phyloP scores from a whole-genome alignment of 2,329 filamentous ascomycete genomes.

The Stachybotrys chartarum region DNA sequence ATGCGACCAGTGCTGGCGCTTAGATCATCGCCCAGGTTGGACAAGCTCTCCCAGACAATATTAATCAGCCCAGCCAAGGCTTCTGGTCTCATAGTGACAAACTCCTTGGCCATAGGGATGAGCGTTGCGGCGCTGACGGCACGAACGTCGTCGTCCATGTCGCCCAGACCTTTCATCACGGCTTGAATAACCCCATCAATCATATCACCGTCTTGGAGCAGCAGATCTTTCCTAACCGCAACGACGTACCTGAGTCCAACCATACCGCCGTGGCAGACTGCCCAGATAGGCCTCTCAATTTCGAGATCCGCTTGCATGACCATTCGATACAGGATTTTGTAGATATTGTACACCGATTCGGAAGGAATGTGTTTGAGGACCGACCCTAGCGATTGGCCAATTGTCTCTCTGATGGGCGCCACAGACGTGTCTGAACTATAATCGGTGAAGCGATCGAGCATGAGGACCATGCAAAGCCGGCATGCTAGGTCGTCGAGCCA shows the following conservation, averaged over 20 bases:
- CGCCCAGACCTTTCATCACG: conserved; percentile 90
- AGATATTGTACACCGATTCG: conserved; percentile 75
- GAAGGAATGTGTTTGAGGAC: conserved; percentile 77
- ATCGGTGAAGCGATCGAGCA: conserved; percentile 95
- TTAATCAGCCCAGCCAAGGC: conserved; percentile 78
- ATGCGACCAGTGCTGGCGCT: conserved; percentile 97
- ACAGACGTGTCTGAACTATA: conserved; percentile 97
- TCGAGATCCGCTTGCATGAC: conserved; percentile 84
- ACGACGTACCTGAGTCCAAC: conserved; percentile 92
- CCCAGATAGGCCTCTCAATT: conserved; percentile 73
- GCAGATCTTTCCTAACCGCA: conserved; percentile 84
- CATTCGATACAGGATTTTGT: conserved; percentile 76
- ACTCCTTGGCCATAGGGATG: conserved; percentile 92
- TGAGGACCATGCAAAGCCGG: conserved; percentile 88
- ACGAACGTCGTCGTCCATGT: conserved; percentile 90
- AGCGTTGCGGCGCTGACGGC: conserved; percentile 96
- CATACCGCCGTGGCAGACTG: conserved; percentile 97
- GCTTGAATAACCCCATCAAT: conserved; percentile 89
- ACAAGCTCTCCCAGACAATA: conserved; percentile 96
- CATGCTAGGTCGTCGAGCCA: conserved; percentile 97
- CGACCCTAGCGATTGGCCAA: conserved; percentile 87
- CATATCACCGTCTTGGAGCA: conserved; percentile 74
- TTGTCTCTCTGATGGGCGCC: conserved; percentile 89
- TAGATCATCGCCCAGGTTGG: conserved; percentile 91
- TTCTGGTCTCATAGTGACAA: conserved; percentile 74